phyloP scores from a whole-genome alignment of 495 filamentous ascomycete species.

The Talaromyces trachyspermus region DNA sequence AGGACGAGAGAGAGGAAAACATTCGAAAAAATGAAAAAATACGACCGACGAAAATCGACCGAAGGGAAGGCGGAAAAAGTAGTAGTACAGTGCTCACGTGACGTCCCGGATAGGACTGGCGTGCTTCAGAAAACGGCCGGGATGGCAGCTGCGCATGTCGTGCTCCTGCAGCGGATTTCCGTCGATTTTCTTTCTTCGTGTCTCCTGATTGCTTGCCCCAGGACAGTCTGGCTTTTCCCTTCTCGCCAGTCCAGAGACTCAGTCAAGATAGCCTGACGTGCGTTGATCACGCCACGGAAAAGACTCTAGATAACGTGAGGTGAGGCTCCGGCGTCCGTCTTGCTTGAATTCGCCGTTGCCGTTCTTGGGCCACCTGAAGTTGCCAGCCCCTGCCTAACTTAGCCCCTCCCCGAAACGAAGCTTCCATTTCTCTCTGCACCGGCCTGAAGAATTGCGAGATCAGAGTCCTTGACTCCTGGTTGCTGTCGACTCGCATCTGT shows the following conservation, averaged over 20 bases:
- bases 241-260: not conserved
- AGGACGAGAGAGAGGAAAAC: slow-evolving; percentile 4
- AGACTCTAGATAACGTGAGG: not conserved
- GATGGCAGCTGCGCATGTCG: not conserved
- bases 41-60: slow-evolving; percentile 11
- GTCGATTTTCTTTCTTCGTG: not conserved
- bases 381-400: slow-evolving; percentile 5
- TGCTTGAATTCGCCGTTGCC: too few species aligned
- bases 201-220: too few species aligned
- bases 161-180: not conserved
- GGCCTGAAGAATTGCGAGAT: too few species aligned
- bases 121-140: slow-evolving; percentile 1
- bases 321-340: not conserved
- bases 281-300: not conserved
- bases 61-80: slow-evolving; percentile 16
- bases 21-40: slow-evolving; percentile 14
- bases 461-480: too few species aligned
- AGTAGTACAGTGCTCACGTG: slow-evolving; percentile 29
- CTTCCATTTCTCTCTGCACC: slow-evolving; percentile 10
- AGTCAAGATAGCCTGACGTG: not conserved
- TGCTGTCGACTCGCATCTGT: slow-evolving; percentile 1
- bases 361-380: slow-evolving; percentile 3
- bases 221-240: not conserved
- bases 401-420: slow-evolving; percentile 7
- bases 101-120: slow-evolving; percentile 5